Evolutionary conservation across 108 stramenopile species (phyloP), one percentile per base, ranked within the genome.

Genomic region (Fragilariopsis cylindrus): DNA sequence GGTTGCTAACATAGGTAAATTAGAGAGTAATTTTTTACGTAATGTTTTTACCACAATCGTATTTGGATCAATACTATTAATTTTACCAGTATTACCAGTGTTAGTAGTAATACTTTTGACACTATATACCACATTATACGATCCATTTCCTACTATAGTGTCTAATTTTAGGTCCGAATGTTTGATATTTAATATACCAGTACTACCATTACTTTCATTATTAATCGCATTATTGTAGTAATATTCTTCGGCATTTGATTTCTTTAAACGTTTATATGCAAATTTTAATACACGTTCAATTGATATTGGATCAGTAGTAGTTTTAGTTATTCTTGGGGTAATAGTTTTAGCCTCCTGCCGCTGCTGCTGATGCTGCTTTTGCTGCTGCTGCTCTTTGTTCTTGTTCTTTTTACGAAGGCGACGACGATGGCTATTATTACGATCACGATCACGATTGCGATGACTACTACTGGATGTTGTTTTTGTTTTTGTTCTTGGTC

Each of bases 81-180:
- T 15, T 53, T 11, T 53, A 53, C 52, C 52, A 53, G 60, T 58
- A 30, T 46, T 53, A 6, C 5, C 50, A 16, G 0, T 57, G 1
- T 1, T 43, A n/a, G 3, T 8, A 4, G n/a, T 6, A 12, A 62
- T 65, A 2, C n/a, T 6, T 53, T 78, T 78, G 12, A 88, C 79
- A 57, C 81, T 84, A 69, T 73, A 89, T 5, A 90, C 92, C 7
- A 66, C 47, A 60, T 83, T 84, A 65, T 89, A 93, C 21, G 87
- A 87, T 30, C 92, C 92, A 19, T 81, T 60, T 18, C 92, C 92
- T 19, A 93, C 70, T 4, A 88, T 73, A 74, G 48, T 67, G 9
- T 87, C 92, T 2, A 87, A 56, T 30, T 70, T 55, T 40, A 90
- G 52, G 64, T 89, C 58, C 12, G 63, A 65, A 42, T 78, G 77